A percentile compares a stretch with the other conserved stretches of the same genome.
phyloP scores from a whole-genome alignment of 352 stramenopile species.

The Globisporangium acanthophoron region DNA sequence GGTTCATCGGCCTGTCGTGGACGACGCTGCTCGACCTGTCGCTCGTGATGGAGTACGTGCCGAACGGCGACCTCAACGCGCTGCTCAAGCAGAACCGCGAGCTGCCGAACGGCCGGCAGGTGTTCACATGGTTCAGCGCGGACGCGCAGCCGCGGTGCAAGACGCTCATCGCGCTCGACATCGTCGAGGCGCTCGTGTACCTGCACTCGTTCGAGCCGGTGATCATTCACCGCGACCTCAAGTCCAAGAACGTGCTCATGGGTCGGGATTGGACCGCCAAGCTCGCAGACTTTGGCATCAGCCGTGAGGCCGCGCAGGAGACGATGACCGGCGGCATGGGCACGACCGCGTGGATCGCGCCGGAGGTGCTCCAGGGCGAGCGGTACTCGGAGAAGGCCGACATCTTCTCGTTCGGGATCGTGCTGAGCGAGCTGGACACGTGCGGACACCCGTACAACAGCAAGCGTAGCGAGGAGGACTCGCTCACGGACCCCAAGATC shows the following conservation, averaged over 20 bases:
- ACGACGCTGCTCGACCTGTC: constrained; percentile 40
- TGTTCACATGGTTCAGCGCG: constrained; percentile 3
- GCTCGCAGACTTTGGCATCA: constrained; percentile 54
- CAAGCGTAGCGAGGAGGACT: not conserved
- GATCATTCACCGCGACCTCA: constrained; percentile 51
- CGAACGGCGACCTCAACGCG: constrained; percentile 35
- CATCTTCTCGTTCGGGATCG: too few relatives aligned
- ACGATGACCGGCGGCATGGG: too few relatives aligned
- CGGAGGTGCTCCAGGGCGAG: too few relatives aligned
- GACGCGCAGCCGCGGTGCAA: constrained; percentile 22
- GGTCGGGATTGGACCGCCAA: constrained; percentile 30
- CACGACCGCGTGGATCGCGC: too few relatives aligned
- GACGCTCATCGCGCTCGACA: constrained; percentile 32
- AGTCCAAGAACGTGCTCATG: constrained; percentile 46
- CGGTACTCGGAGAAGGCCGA: too few relatives aligned
- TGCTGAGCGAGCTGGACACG: too few relatives aligned
- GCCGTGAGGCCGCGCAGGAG: constrained; percentile 9
- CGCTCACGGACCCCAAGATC: constrained; percentile 17
- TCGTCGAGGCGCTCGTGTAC: constrained; percentile 43
- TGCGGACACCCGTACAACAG: constrained; percentile 3
- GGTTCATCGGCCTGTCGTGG: constrained; percentile 46
- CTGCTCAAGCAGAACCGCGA: constrained; percentile 7
- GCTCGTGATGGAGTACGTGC: constrained; percentile 43
- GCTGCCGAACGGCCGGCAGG: not conserved
- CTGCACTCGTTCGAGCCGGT: constrained; percentile 41